phyloP scores from a whole-genome alignment of 2,329 filamentous ascomycete genomes.

The Diaporthe vexans region DNA sequence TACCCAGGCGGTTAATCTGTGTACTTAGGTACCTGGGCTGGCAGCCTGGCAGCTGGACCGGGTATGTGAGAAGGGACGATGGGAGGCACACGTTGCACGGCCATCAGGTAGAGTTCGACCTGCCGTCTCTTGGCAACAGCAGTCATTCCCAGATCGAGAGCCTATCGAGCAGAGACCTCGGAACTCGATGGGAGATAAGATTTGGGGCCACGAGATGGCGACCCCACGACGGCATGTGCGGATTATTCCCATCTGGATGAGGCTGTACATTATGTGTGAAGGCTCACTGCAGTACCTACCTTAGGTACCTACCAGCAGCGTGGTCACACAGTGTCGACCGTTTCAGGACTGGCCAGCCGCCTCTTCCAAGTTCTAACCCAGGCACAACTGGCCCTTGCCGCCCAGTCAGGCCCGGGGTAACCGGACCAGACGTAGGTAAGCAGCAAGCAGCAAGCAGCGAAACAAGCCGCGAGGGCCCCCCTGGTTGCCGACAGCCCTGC shows the following conservation, averaged over 20 bases:
- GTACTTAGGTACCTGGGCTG: background rate
- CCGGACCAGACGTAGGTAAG: no score
- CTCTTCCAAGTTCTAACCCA: background rate
- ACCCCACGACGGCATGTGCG: constrained; percentile 1
- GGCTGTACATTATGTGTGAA: background rate
- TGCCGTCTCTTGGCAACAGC: constrained; percentile 23
- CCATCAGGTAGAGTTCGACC: constrained; percentile 3
- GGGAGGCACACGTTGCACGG: background rate
- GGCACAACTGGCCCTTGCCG: no score
- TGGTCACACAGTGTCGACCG: background rate
- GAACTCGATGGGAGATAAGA: background rate
- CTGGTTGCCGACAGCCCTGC: constrained; percentile 1
- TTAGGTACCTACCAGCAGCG: no score
- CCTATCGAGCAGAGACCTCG: constrained; percentile 15
- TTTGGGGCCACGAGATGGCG: constrained; percentile 12
- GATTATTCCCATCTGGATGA: background rate
- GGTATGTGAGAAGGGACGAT: no score
- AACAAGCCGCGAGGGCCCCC: background rate
- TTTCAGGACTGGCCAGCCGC: constrained; percentile 18
- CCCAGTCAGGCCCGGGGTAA: background rate
- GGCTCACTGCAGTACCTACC: background rate
- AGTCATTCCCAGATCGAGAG: constrained; percentile 13
- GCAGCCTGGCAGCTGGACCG: background rate
- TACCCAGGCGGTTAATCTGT: no score
- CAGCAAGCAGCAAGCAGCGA: constrained; percentile 12